Evolutionary conservation across 2,329 filamentous ascomycete genomes (phyloP).

Genomic region (Neonectria magnoliae): DNA sequence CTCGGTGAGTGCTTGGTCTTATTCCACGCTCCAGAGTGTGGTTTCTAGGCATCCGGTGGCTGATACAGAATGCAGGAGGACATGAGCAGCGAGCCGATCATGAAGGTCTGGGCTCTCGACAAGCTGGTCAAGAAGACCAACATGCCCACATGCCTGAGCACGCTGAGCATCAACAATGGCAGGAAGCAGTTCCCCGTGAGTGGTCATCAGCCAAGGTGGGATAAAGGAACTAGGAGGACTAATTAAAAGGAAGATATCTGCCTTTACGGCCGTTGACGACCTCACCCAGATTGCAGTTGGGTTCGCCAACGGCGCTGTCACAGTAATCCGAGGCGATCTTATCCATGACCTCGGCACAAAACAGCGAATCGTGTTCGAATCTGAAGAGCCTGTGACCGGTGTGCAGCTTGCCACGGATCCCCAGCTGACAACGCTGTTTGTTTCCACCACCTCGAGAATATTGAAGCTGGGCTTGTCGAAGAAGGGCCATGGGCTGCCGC

Average conservation of each 20-base stretch:
- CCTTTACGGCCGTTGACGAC: slow-evolving; percentile 87
- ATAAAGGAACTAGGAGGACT: slow-evolving; percentile 16
- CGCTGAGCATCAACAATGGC: slow-evolving; percentile 86
- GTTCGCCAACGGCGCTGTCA: slow-evolving; percentile 95
- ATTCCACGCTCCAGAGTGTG: neutral
- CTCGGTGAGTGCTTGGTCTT: slow-evolving; percentile 57
- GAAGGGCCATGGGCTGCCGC: slow-evolving; percentile 87
- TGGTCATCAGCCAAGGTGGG: neutral
- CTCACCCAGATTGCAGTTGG: slow-evolving; percentile 93
- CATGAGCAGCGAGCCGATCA: slow-evolving; percentile 82
- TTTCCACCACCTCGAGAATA: slow-evolving; percentile 89
- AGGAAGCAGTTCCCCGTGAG: slow-evolving; percentile 90
- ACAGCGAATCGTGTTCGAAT: slow-evolving; percentile 95
- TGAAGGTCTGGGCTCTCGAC: slow-evolving; percentile 98
- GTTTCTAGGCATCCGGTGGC: neutral
- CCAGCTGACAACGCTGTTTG: slow-evolving; percentile 80
- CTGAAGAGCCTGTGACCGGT: slow-evolving; percentile 94
- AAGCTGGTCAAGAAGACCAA: slow-evolving; percentile 95
- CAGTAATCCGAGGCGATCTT: slow-evolving; percentile 90
- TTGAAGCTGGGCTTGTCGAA: slow-evolving; percentile 88
- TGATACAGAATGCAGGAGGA: slow-evolving; percentile 70
- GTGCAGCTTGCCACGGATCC: slow-evolving; percentile 77
- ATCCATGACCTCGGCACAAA: slow-evolving; percentile 95
- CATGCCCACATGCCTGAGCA: slow-evolving; percentile 86
- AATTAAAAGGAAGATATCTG: slow-evolving; percentile 70